phyloP scores from a whole-genome alignment of 75 land plant species.

The Ceratopteris richardii region DNA sequence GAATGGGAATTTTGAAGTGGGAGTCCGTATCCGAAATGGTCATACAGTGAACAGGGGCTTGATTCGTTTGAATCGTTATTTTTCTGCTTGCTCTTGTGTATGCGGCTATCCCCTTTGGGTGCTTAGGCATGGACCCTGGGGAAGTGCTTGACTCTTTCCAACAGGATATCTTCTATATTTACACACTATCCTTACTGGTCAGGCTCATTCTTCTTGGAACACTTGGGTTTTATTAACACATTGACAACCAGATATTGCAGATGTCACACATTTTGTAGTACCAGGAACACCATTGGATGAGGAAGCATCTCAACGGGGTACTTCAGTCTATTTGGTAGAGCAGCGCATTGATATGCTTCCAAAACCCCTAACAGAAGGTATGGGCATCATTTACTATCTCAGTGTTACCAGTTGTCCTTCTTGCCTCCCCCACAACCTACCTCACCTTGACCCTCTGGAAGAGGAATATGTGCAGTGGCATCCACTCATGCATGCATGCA shows the following conservation, averaged over 20 bases:
- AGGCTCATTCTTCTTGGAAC: too few relatives aligned
- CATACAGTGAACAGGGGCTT: too few relatives aligned
- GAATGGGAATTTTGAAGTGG: slow-evolving; percentile 89
- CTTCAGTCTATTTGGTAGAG: slow-evolving; percentile 97
- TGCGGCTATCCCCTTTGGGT: not conserved
- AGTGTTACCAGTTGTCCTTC: not conserved
- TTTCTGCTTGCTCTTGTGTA: not conserved
- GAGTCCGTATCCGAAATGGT: slow-evolving; percentile 88
- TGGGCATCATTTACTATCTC: not conserved
- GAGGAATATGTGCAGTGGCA: too few relatives aligned
- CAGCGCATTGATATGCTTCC: slow-evolving; percentile 99
- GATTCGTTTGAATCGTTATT: not conserved
- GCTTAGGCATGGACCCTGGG: too few relatives aligned
- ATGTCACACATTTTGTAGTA: slow-evolving; percentile 94
- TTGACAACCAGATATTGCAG: slow-evolving; percentile 77
- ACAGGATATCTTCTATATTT: too few relatives aligned
- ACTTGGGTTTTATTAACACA: too few relatives aligned
- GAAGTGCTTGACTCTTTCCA: too few relatives aligned
- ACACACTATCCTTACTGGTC: too few relatives aligned
- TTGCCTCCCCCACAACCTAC: not conserved
- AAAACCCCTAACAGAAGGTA: slow-evolving; percentile 99
- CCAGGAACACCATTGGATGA: slow-evolving; percentile 92
- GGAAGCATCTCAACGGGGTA: slow-evolving; percentile 87
- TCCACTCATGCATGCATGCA: too few relatives aligned
- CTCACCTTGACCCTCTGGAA: too few relatives aligned